Base-by-base conservation (phyloP, 1,284 basidiomycete species). In the Spongispora temasekensis region DNA sequence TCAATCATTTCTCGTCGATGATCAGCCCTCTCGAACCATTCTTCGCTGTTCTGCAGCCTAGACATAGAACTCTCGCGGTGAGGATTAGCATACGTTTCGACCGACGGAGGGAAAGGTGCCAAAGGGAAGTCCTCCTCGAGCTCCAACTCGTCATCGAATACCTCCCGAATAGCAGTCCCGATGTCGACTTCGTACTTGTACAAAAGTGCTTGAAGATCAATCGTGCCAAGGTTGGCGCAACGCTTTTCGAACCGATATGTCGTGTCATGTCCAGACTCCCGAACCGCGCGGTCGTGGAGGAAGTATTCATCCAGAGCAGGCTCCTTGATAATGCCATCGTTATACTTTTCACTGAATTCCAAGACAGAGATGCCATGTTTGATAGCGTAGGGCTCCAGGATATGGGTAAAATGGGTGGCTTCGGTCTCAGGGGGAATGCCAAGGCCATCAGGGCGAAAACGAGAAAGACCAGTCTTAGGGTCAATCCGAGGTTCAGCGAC, bases 371-470 rank as follows among this genome's bases (percentile, higher is more conserved):
- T 84, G 5, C 95, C 94, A 67, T 96, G 89, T 79, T 97, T 97
- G 59, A 83, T 84, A 34, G 97, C 97, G 72, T 89, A 98, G 5
- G 97, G 97, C 74, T 97, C 93, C 53, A 99, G 86, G 69, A 99
- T 91, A 75, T 97, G 94, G 3, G 95, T 98, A 75, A 99, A 99
- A 78, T 99, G 97, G 10, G 91, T 92, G 3, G 97, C 95, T 76
- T 99, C 97, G 0, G 97, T 99, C 81, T 99, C 97, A 1, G 97
- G 97, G 19, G 95, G 96, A 56, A 99, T 97, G 55, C 97, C 97
- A 5, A 94, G 76, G n/a, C 97, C 97, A 63, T 91, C 93, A 5
- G 97, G 97, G 30, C 95, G 88, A 78, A 90, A 99, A 53, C 97
- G 89, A 1, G 95, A 97, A 15, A 99, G 85, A 37, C 97, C 96